Evolutionary conservation across 257 asterid genomes (phyloP).

Genomic region (Ilex asprella): DNA sequence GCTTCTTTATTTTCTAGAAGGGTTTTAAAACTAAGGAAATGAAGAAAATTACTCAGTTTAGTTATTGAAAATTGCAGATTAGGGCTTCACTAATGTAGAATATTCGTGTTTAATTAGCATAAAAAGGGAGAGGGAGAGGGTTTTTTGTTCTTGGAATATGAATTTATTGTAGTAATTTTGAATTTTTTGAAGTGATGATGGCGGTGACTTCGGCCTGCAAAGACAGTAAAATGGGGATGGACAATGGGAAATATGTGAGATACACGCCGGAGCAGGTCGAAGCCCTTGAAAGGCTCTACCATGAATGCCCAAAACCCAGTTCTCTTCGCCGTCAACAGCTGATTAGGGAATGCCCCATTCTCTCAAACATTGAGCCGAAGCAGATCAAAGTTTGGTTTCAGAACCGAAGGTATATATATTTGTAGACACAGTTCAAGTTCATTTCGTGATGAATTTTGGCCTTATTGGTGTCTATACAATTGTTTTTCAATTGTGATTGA

Average conservation of each 20-base stretch:
- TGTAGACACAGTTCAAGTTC: too few species aligned
- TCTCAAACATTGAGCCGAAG: slow-evolving; percentile 90
- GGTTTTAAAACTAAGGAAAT: too few species aligned
- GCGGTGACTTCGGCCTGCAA: slow-evolving; percentile 76
- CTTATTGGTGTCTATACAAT: background rate
- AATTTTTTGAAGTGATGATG: slow-evolving; percentile 59
- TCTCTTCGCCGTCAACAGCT: slow-evolving; percentile 92
- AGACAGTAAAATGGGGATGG: slow-evolving; percentile 61
- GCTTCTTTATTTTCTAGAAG: too few species aligned
- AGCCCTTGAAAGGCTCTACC: slow-evolving; percentile 87
- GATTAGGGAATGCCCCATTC: slow-evolving; percentile 81
- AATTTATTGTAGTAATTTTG: slow-evolving; percentile 6
- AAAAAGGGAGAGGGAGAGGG: too few species aligned
- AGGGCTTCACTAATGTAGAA: background rate
- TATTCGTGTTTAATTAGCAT: background rate
- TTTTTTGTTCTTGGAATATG: slow-evolving; percentile 11
- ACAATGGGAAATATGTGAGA: slow-evolving; percentile 89
- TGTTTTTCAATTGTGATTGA: background rate
- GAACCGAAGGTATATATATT: slow-evolving; percentile 61
- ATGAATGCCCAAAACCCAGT: slow-evolving; percentile 93
- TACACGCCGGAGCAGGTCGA: slow-evolving; percentile 99
- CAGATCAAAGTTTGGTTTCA: slow-evolving; percentile 99
- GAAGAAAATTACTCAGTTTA: background rate
- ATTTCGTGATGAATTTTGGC: background rate
- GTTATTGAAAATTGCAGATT: background rate